Conservation (phyloP, 768 basidiomycete species). For the Suillus luteus region DNA sequence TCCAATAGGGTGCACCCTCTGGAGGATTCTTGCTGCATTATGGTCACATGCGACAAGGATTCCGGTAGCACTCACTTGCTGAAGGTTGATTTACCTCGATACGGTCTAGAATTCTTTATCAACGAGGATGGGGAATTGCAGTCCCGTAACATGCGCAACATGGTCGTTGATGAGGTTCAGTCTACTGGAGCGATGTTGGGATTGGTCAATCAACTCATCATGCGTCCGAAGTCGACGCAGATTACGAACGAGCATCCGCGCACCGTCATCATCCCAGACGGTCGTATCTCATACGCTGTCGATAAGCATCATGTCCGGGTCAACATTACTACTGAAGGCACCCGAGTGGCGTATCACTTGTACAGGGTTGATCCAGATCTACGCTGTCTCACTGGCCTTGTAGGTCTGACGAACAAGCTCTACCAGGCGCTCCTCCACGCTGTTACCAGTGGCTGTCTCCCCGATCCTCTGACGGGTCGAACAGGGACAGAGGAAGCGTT, state of each 20-base stretch:
- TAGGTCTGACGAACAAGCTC: conserved; percentile 32
- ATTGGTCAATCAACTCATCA: conserved; percentile 41
- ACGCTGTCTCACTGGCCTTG: conserved; percentile 30
- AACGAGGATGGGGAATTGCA: conserved; percentile 37
- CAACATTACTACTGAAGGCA: conserved; percentile 9
- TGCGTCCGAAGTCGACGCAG: conserved; percentile 30
- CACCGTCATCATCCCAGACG: conserved; percentile 42
- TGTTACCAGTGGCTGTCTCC: conserved; percentile 39
- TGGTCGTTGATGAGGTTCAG: conserved; percentile 44
- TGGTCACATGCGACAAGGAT: conserved; percentile 19
- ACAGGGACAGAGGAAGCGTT: conserved; percentile 49
- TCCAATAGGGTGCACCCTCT: conserved; percentile 24
- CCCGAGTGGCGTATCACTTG: conserved; percentile 25
- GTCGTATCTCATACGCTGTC: conserved; percentile 21
- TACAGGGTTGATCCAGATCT: conserved; percentile 35
- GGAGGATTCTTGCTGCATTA: conserved; percentile 25
- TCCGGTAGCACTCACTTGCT: conserved; percentile 18
- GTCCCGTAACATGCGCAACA: conserved; percentile 42
- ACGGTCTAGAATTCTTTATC: conserved; percentile 43
- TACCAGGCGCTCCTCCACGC: conserved; percentile 48
- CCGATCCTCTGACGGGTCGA: conserved; percentile 46
- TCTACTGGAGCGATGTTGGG: conserved; percentile 48
- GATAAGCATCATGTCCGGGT: conserved; percentile 23
- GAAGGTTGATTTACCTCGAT: conserved; percentile 40
- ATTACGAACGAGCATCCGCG: conserved; percentile 15